Evolutionary conservation across 345 rosid genomes (phyloP), one percentile per base, ranked within the genome.

Genomic region (Bruguiera gymnorhiza): DNA sequence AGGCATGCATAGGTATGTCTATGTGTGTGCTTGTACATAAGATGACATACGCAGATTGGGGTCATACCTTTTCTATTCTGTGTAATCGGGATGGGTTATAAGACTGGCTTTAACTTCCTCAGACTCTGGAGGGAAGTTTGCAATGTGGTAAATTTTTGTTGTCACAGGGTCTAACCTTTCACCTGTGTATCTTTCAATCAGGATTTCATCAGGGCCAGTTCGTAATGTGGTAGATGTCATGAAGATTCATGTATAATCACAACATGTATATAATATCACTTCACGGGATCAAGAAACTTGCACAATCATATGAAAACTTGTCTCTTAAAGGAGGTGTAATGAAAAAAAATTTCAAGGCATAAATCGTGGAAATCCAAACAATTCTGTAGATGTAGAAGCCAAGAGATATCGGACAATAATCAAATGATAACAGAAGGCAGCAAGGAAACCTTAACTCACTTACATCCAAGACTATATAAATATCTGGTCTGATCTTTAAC

Each of bases 141-240:
- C 84, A 23, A 86, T 32, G 76, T 89, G 96, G 76, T 93, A 93
- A 66, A 91, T 88, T 84, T 88, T 89, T 66, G 91, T 89, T 7
- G 90, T 87, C 55, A 75, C 64, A 21, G 93, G 96, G 71, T 91
- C 96, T 54, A 88, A 80, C 79, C 87, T 84, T 84, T 96, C 82
- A 78, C 96, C 97, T 76, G 84, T 86, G 72, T 94, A 91, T 93
- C 97, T 88, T 77, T 89, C 86, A 68, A 88, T 84, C 29, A 27
- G 2, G 29, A 27, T 27, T 27, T 27, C 29, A 1, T 27, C 2
- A 27, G 29, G 29, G 29, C 29, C 1, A 27, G 29, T 27, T 27
- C 2, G 29, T 27, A 27, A 27, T 27, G 29, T 27, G 29, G 29
- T 27, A 27, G 29, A 27, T 27, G 29, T 27, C 29, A 27, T 27